These are phyloP conservation scores for Trichoderma citrinoviride DNA, from an alignment of 2,329 filamentous ascomycete genomes.

Conservation along the genomic window DNA sequence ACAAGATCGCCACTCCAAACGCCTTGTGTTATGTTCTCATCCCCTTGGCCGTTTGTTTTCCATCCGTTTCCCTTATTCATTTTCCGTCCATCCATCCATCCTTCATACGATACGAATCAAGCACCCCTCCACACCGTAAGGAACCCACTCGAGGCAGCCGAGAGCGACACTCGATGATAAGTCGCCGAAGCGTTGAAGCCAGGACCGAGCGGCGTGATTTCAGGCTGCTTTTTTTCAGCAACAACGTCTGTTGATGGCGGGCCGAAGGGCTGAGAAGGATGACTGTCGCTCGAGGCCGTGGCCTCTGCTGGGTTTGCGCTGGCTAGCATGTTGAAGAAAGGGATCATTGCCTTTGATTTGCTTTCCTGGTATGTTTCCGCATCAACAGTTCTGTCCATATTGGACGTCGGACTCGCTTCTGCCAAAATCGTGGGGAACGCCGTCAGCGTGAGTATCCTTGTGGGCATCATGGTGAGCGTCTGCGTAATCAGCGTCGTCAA, in stretches of 20 bases:
- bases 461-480: neutral
- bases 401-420: neutral
- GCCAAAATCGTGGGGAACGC: neutral
- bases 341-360: constrained; percentile 4
- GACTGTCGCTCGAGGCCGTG: neutral
- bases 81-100: neutral
- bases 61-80: neutral
- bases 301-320: neutral
- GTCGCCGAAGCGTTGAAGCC: neutral
- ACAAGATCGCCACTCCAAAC: neutral
- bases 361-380: neutral
- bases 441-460: neutral
- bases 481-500: constrained; percentile 2
- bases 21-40: neutral
- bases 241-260: neutral
- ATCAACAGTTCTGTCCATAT: neutral
- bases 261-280: neutral
- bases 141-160: constrained; percentile 25
- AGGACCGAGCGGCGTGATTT: neutral
- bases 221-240: neutral
- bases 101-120: neutral
- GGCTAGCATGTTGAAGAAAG: neutral
- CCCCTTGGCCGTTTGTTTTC: neutral
- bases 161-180: neutral
- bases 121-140: constrained; percentile 26